Percentiles rank a stretch among this genome's conserved stretches.
Conservation (phyloP, 768 basidiomycete species). For the Lentinula raphanica region DNA sequence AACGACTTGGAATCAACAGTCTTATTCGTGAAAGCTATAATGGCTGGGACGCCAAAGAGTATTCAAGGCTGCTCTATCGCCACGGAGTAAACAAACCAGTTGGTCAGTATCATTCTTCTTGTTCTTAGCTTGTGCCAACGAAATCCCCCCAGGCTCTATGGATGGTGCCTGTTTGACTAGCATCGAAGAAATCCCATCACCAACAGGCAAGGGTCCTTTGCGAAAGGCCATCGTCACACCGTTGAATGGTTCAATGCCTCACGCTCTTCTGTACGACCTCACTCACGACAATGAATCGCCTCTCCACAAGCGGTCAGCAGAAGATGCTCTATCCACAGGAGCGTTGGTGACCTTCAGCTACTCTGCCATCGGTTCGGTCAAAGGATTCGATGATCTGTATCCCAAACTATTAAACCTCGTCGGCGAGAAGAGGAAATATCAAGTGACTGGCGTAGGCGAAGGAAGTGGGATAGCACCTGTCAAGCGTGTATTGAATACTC, state of each 20-base stretch:
- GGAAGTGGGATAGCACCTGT: conserved; percentile 52
- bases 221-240: conserved; percentile 72
- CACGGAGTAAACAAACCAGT: conserved; percentile 93
- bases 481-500: conserved; percentile 73
- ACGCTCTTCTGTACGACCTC: conserved; percentile 90
- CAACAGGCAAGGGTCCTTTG: conserved; percentile 75
- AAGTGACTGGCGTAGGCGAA: conserved; percentile 53
- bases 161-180: conserved; percentile 79
- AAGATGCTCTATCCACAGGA: conserved; percentile 92
- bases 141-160: conserved; percentile 72
- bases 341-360: conserved; percentile 89
- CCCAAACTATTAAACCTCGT: conserved; percentile 92
- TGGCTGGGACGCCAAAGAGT: conserved; percentile 82
- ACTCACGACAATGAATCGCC: conserved; percentile 98
- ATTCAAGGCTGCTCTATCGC: conserved; percentile 82
- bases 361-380: conserved; percentile 87
- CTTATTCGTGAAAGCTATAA: conserved; percentile 95
- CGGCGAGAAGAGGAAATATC: conserved; percentile 74
- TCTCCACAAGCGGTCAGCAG: conserved; percentile 83
- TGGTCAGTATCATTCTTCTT: conserved; percentile 40
- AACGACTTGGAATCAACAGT: conserved; percentile 88
- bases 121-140: background rate
- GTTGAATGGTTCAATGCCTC: conserved; percentile 81
- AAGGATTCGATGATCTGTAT: conserved; percentile 96
- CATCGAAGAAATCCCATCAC: conserved; percentile 71